Base-by-base conservation (phyloP, 1,284 basidiomycete genomes). In the Leccinum solheimii region DNA sequence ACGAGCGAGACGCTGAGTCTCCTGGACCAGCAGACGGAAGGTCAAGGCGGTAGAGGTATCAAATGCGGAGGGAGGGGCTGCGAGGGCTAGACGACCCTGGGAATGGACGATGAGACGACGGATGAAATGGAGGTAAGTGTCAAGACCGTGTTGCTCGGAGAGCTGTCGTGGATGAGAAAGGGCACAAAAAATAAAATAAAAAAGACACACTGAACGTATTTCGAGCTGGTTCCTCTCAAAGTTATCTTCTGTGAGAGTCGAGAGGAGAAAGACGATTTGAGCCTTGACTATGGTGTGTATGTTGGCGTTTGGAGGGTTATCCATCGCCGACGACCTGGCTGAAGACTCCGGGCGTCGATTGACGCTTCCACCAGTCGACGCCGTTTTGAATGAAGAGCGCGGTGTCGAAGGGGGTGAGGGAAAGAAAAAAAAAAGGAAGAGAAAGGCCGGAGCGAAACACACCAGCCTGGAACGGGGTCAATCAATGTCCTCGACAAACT, bases 61-160 rank as follows among this genome's bases (percentile, higher is more conserved):
- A 65, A 88, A 86, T 0, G 85, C 78, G 45, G 86, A 78, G 13
- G 88, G 81, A 8, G 84, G 78, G 54, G 83, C 78, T 32, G 82
- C 76, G 34, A 86, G 79, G 13, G 83, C 73, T 52, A 91, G 82
- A 64, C 90, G 83, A 57, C 84, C 79, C 76, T 90, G 88, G n/a
- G 89, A 90, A 64, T 94, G 90, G 53, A 90, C 86, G 70, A 96
- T 92, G 75, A 97, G 89, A 64, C 95, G 90, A 65, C 95, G 91
- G 67, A 98, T 92, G 79, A 96, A 96, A 78, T 97, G 94, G 64
- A 95, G 86, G 79, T 97, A 97, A 66, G 94, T 96, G 76, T 97
- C 95, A 71, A 94, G 84, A 60, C 94, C 94, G 83, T 97, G 93
- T 74, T 94, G 91, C 73, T 97, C 94, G 66, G 94, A 93, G 69